phyloP scores from a whole-genome alignment of 371 early-diverging fungal species.

The Mucor irregularis region DNA sequence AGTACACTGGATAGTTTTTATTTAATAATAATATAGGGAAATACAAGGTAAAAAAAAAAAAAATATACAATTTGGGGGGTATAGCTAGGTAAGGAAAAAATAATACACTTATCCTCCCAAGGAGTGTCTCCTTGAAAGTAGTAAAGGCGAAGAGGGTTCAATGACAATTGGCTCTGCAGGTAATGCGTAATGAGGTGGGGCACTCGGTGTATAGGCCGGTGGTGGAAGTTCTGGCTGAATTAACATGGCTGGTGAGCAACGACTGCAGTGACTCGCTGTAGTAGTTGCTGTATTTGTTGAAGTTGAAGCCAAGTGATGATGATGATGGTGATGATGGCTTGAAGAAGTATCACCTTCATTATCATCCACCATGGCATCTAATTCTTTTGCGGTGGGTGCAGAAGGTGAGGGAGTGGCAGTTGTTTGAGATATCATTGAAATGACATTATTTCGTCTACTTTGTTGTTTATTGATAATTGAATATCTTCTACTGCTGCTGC shows the following conservation, averaged over 20 bases:
- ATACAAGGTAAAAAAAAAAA: neutral
- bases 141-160: neutral
- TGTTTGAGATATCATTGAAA: conserved; percentile 22
- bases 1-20: too few species aligned
- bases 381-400: conserved; percentile 37
- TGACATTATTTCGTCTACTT: neutral
- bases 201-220: conserved; percentile 39
- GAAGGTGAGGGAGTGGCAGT: conserved; percentile 24
- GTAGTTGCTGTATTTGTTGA: neutral
- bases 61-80: neutral
- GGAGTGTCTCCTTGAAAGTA: conserved; percentile 21
- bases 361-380: conserved; percentile 24
- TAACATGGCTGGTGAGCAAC: conserved; percentile 9
- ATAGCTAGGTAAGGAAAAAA: neutral
- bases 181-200: conserved; percentile 30
- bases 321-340: neutral
- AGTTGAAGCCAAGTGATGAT: neutral
- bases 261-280: conserved; percentile 1
- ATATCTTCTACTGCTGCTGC: neutral
- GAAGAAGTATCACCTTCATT: neutral
- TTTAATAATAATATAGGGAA: too few species aligned
- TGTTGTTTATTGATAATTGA: neutral
- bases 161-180: conserved; percentile 13
- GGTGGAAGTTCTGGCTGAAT: conserved; percentile 28
- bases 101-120: conserved; percentile 12